Evolutionary conservation across 2,329 filamentous ascomycete genomes (phyloP), one percentile per base, ranked within the genome.

Genomic region (Claviceps paspali): DNA sequence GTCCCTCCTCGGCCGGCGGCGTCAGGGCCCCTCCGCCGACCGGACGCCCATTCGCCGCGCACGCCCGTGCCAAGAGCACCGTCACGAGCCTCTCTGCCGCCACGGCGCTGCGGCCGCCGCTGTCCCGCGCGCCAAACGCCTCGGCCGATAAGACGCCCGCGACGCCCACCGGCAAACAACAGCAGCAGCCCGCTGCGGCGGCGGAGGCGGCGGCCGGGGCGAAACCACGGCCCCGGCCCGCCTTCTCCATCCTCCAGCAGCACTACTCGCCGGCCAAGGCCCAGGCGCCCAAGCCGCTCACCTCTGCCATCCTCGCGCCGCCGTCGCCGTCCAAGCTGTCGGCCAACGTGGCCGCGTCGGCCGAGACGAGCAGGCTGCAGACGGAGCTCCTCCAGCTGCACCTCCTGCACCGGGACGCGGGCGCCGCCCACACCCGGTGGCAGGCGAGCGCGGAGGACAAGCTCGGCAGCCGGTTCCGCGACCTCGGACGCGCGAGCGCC

Each of bases 211-310:
- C n/a, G n/a, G n/a, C n/a, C n/a, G n/a, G 33, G 27, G 22, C 33
- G 2, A 36, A 36, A 14, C 52, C 52, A 29, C 53, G 57, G n/a
- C 55, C 60, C 19, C 66, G 67, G 7, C 72, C 74, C 0, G 59
- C 66, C 33, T 80, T 80, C 54, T 70, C 64, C 33, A 78, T 70
- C 1, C 65, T 73, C 28, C 76, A 81, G 46, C 76, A 81, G 46
- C 74, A 80, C 56, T 80, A 72, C 57, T 77, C 73, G 21, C 77
- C 78, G 0, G 70, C 70, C 31, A 79, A 79, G 49, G 63, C 62
- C 4, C 57, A 64, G 7, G 65, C 69, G 0, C 72, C 76, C 0
- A 82, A 81, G 42, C 73, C 76, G 5, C 60, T 73, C n/a, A 70
- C 70, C 0, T 60, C 72, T 11, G 62, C 65, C 29, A 68, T 64